A percentile compares a stretch with the other conserved stretches of the same genome.
These are phyloP conservation scores for Ceratocystis variospora DNA, from an alignment of 2,329 filamentous ascomycete species.

Conservation along the genomic window DNA sequence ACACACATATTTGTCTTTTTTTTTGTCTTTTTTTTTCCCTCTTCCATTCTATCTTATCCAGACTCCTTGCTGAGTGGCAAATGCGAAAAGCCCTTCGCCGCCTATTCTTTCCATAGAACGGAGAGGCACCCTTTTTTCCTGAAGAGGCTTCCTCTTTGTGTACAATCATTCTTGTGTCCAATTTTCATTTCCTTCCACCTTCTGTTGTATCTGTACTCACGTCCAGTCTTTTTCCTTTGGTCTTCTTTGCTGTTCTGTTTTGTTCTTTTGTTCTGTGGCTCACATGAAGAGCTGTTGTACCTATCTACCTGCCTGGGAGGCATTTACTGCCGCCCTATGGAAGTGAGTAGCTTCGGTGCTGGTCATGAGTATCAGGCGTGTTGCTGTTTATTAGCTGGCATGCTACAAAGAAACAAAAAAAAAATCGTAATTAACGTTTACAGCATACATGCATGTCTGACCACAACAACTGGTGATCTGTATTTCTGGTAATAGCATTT, in stretches of 20 bases:
- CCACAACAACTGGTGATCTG: background rate
- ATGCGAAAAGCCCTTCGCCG: background rate
- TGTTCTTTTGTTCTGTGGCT: background rate
- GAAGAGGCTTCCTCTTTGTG: constrained; percentile 3
- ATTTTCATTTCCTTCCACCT: constrained; percentile 4
- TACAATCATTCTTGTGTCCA: constrained; percentile 6
- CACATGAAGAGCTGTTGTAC: background rate
- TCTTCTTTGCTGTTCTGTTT: background rate
- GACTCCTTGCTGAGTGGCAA: constrained; percentile 4
- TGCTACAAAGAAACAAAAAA: constrained; percentile 2
- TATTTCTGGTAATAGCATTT: background rate
- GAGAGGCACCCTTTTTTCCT: background rate
- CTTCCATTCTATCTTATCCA: background rate
- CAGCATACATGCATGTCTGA: background rate
- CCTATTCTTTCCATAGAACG: background rate
- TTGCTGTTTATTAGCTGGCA: background rate
- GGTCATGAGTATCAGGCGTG: background rate
- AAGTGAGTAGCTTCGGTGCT: background rate
- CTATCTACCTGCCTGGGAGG: background rate
- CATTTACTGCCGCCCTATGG: background rate
- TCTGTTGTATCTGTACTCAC: constrained; percentile 5
- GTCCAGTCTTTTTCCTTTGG: background rate
- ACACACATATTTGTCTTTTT: background rate
- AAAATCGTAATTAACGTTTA: background rate
- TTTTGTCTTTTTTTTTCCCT: background rate